Evolutionary conservation across 2,329 filamentous ascomycete genomes (phyloP), one percentile per base, ranked within the genome.

Genomic region (Alternaria arbusti): DNA sequence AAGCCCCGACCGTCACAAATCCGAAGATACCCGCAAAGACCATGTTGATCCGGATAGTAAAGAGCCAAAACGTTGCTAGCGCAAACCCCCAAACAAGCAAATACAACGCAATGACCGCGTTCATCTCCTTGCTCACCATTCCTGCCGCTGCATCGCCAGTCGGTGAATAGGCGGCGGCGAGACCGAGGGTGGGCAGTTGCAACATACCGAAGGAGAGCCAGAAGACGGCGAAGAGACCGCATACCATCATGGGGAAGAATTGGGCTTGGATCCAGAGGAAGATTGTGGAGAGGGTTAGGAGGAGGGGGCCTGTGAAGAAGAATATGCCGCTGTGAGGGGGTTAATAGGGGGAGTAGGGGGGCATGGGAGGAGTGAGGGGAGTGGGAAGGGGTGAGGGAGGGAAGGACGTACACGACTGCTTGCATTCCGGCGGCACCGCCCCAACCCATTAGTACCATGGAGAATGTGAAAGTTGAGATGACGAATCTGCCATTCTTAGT

Each of bases 61-160:
- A 86, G 50, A 86, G 73, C 70, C 83, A 85, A 60, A 85, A 86
- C 0, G 84, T 86, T 26, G 84, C 81, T 15, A 86, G 73, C 10
- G 83, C 84, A 45, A 86, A 86, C 0, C 84, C 85, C 84, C 85
- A 86, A 5, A 86, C 82, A 6, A 86, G 74, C 5, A 86, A 75
- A 67, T 86, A 86, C 5, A 87, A 67, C 0, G 79, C 85, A 25
- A 87, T 77, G 1, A 80, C 82, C 0, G 83, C 78, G 62, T 86
- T 87, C 76, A 82, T 86, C 54, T 82, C 83, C 12, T 80, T 74
- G 0, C 81, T 82, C 0, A 76, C 69, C 2, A 78, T 72, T 0
- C 84, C 84, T 10, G 82, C 82, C 7, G 84, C 82, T 23, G 84
- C 82, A 20, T 75, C 74, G 0, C 78, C 74, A 1, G 81, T 82